Conservation (phyloP, 164 flowering plant genomes). For the Umbellularia californica region DNA sequence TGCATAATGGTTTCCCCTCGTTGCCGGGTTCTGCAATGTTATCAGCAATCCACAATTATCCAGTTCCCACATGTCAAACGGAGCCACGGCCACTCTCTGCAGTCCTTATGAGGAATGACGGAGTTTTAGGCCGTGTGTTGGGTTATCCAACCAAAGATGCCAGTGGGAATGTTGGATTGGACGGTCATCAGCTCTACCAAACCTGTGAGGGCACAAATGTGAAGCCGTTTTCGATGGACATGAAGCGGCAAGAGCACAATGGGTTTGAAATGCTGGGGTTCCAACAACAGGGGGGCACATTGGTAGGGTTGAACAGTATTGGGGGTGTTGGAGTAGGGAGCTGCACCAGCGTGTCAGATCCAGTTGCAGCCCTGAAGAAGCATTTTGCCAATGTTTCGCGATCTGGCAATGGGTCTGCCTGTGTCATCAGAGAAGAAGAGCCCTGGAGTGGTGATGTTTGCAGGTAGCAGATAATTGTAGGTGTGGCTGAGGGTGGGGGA, state of each 20-base stretch:
- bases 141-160: constrained; percentile 34
- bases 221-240: constrained; percentile 44
- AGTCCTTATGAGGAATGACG: constrained; percentile 29
- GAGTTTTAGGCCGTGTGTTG: constrained; percentile 33
- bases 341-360: constrained; percentile 65
- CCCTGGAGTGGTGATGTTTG: constrained; percentile 61
- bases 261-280: constrained; percentile 44
- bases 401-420: constrained; percentile 19
- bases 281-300: constrained; percentile 35
- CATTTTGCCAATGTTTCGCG: constrained; percentile 39
- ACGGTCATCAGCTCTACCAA: constrained; percentile 34
- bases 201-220: constrained; percentile 31
- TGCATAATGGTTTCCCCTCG: constrained; percentile 51
- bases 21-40: constrained; percentile 70
- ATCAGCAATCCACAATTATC: constrained; percentile 39
- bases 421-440: constrained; percentile 44
- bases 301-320: constrained; percentile 48
- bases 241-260: constrained; percentile 46
- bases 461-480: constrained; percentile 35
- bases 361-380: constrained; percentile 73
- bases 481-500: background rate
- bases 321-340: constrained; percentile 42
- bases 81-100: constrained; percentile 43
- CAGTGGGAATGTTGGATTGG: constrained; percentile 27
- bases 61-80: constrained; percentile 32